phyloP scores from a whole-genome alignment of 306 rosid species.

The Gastrolobium villosum region DNA sequence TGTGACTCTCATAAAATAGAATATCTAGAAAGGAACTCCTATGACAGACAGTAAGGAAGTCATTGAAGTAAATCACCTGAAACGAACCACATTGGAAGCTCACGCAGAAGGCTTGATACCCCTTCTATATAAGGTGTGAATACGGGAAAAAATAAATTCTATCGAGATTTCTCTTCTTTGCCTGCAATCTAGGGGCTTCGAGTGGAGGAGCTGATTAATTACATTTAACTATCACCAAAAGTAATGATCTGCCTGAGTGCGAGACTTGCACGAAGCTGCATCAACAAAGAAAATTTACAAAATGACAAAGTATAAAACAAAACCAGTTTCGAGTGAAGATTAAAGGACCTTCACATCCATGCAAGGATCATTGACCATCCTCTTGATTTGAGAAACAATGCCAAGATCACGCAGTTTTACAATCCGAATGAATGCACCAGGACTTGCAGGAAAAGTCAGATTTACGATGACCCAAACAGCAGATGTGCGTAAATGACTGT shows the following conservation, averaged over 20 bases:
- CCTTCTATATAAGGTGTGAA: slow-evolving; percentile 41
- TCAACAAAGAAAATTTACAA: slow-evolving; percentile 47
- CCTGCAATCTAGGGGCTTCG: slow-evolving; percentile 29
- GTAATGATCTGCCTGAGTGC: slow-evolving; percentile 65
- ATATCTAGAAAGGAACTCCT: slow-evolving; percentile 33
- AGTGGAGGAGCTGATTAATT: slow-evolving; percentile 46
- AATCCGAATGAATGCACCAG: slow-evolving; percentile 64
- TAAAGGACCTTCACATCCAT: slow-evolving; percentile 75
- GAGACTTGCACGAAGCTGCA: slow-evolving; percentile 78
- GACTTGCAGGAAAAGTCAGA: slow-evolving; percentile 74
- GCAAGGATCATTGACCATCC: slow-evolving; percentile 79
- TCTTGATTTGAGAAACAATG: slow-evolving; percentile 76
- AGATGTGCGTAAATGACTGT: slow-evolving; percentile 69
- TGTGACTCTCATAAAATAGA: slow-evolving; percentile 18
- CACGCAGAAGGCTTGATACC: slow-evolving; percentile 40
- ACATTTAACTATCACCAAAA: slow-evolving; percentile 61
- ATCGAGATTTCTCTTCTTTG: slow-evolving; percentile 42
- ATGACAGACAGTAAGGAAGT: slow-evolving; percentile 39
- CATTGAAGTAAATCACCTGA: slow-evolving; percentile 36
- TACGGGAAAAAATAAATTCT: slow-evolving; percentile 48
- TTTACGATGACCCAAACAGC: slow-evolving; percentile 79
- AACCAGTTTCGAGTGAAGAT: slow-evolving; percentile 31
- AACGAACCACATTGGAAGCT: slow-evolving; percentile 64
- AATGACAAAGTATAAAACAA: slow-evolving; percentile 14
- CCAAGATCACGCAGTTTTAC: slow-evolving; percentile 68